These are phyloP conservation scores for Diaporthe sp. DNA, from an alignment of 2,329 filamentous ascomycete species.

Conservation along the genomic window DNA sequence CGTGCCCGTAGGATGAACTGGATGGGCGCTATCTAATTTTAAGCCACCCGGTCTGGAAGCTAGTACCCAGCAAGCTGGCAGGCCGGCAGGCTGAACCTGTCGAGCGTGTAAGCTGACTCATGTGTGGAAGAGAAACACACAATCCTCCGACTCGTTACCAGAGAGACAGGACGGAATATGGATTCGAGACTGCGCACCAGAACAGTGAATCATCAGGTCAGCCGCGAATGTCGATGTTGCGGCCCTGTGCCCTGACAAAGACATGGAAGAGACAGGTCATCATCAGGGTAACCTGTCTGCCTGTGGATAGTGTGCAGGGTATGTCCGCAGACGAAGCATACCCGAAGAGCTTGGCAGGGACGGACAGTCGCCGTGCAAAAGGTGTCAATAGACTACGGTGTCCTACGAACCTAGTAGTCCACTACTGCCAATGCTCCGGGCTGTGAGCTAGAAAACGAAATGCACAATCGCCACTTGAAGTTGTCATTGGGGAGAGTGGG, in stretches of 20 bases:
- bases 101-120: constrained; percentile 22
- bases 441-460: background rate
- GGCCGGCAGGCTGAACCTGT: background rate
- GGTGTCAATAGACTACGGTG: background rate
- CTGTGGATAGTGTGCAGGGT: too few species aligned
- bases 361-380: background rate
- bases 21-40: background rate
- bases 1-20: background rate
- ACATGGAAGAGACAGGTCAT: constrained; percentile 1
- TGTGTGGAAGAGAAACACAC: background rate
- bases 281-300: background rate
- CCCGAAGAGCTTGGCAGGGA: background rate
- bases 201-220: constrained; percentile 21
- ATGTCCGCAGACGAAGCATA: background rate
- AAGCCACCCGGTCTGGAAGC: constrained; percentile 24
- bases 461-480: background rate
- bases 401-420: background rate
- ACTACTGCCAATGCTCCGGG: background rate
- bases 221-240: constrained; percentile 9
- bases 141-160: constrained; percentile 3
- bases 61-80: constrained; percentile 7
- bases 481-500: background rate
- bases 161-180: background rate
- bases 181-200: constrained; percentile 6
- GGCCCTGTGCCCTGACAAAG: background rate